Conservation (phyloP, 2,329 filamentous ascomycete genomes). For the Xylariomycetidae sp. region DNA sequence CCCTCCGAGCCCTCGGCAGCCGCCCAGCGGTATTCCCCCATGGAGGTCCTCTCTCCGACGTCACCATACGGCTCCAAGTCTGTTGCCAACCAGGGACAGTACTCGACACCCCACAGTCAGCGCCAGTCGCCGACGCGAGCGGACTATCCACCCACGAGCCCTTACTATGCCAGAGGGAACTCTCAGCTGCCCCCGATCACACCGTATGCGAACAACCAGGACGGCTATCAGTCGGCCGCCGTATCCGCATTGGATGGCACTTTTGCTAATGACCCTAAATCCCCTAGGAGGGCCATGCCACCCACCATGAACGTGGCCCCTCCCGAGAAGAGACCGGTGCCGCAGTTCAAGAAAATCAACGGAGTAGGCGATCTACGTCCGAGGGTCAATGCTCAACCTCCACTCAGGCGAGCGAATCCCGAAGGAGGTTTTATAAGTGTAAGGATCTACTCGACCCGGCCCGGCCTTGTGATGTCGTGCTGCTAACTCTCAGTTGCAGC, state of each 20-base stretch:
- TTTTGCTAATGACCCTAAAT: constrained; percentile 53
- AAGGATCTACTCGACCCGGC: no score
- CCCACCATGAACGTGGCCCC: constrained; percentile 33
- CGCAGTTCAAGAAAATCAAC: constrained; percentile 79
- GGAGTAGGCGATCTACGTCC: constrained; percentile 71
- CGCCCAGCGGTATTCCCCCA: constrained; percentile 90
- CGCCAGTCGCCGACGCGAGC: constrained; percentile 77
- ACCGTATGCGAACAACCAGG: constrained; percentile 63
- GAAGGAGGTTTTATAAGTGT: constrained; percentile 98
- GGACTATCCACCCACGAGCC: constrained; percentile 53
- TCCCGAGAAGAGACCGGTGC: constrained; percentile 64
- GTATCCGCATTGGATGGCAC: constrained; percentile 68
- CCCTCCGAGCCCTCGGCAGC: constrained; percentile 74
- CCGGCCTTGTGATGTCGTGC: no score
- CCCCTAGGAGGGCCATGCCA: constrained; percentile 50
- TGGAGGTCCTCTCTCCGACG: constrained; percentile 81
- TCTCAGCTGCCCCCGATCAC: constrained; percentile 73
- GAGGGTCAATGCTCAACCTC: constrained; percentile 79
- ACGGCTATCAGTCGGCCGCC: constrained; percentile 69
- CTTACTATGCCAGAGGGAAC: constrained; percentile 51
- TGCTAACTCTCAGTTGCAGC: constrained; percentile 47
- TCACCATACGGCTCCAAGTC: constrained; percentile 69
- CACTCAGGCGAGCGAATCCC: constrained; percentile 88
- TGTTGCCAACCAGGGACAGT: constrained; percentile 51
- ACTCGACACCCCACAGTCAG: constrained; percentile 46